Percentiles rank a stretch among this genome's conserved stretches.
Evolutionary conservation across 805 yeast genomes (phyloP).

Genomic region (Saccharomycopsis olivae): DNA sequence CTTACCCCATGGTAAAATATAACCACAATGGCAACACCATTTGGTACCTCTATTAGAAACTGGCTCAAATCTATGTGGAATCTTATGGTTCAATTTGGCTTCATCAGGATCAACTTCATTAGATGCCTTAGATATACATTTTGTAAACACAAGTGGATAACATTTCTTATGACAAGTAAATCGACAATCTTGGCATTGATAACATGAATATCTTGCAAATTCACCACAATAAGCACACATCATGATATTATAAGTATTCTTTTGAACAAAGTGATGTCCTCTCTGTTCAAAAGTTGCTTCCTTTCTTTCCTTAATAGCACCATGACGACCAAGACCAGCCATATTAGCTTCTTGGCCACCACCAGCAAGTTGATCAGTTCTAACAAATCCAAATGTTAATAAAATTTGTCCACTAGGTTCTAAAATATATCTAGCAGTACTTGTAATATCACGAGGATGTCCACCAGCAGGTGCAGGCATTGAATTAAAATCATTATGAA

Average conservation of each 20-base stretch:
- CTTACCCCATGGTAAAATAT: conserved; percentile 88
- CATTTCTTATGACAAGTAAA: conserved; percentile 76
- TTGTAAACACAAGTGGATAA: conserved; percentile 69
- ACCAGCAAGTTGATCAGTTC: conserved; percentile 33
- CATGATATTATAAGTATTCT: conserved; percentile 93
- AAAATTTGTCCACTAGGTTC: conserved; percentile 93
- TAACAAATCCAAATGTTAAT: conserved; percentile 68
- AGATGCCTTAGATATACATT: conserved; percentile 71
- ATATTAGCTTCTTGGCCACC: background rate
- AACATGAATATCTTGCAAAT: conserved; percentile 78
- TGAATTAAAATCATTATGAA: background rate
- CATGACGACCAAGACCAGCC: conserved; percentile 80
- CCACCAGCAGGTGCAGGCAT: conserved; percentile 3
- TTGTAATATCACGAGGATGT: conserved; percentile 27
- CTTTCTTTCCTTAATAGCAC: conserved; percentile 92
- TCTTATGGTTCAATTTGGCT: conserved; percentile 82
- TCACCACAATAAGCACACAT: conserved; percentile 97
- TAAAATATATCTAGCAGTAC: conserved; percentile 78
- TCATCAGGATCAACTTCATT: conserved; percentile 58
- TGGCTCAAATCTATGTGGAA: conserved; percentile 95
- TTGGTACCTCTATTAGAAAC: conserved; percentile 88
- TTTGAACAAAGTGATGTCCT: conserved; percentile 95
- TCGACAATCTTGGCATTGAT: conserved; percentile 77
- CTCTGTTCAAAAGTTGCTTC: conserved; percentile 84
- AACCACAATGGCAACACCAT: conserved; percentile 99